Percentiles rank a stretch among this genome's conserved stretches.
Evolutionary conservation across 805 yeast genomes (phyloP).

Genomic region (Candida broadrunensis): DNA sequence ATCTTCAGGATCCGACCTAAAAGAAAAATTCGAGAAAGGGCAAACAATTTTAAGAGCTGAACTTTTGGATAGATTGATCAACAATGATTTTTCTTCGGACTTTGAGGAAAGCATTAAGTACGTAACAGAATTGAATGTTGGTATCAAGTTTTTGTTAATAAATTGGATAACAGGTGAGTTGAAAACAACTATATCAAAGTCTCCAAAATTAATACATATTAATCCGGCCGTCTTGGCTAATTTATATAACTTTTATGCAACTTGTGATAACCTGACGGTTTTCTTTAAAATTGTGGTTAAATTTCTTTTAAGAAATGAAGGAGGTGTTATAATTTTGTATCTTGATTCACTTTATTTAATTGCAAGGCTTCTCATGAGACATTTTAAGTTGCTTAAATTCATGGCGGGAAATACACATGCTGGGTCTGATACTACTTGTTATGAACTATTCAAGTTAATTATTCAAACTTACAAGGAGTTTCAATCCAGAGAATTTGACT

Average conservation of each 20-base stretch:
- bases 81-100: slow-evolving; percentile 11
- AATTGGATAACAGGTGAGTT: slow-evolving; percentile 48
- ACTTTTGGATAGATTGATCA: slow-evolving; percentile 28
- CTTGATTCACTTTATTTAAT: slow-evolving; percentile 40
- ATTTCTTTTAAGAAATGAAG: slow-evolving; percentile 35
- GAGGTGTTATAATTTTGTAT: slow-evolving; percentile 36
- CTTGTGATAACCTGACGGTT: slow-evolving; percentile 40
- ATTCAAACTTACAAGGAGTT: slow-evolving; percentile 33
- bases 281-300: slow-evolving; percentile 36
- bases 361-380: slow-evolving; percentile 26
- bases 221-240: slow-evolving; percentile 25
- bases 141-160: slow-evolving; percentile 42
- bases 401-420: slow-evolving; percentile 21
- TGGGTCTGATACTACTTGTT: slow-evolving; percentile 24
- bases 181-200: slow-evolving; percentile 29
- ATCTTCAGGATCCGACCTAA: slow-evolving; percentile 24
- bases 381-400: slow-evolving; percentile 30
- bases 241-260: slow-evolving; percentile 30
- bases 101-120: slow-evolving; percentile 10
- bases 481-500: slow-evolving; percentile 28
- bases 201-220: slow-evolving; percentile 35
- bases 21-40: slow-evolving; percentile 37
- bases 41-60: slow-evolving; percentile 27
- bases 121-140: slow-evolving; percentile 29
- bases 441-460: slow-evolving; percentile 34